These are phyloP conservation scores for Phanerochaete sordida DNA, from an alignment of 768 basidiomycete genomes.

Conservation along the genomic window DNA sequence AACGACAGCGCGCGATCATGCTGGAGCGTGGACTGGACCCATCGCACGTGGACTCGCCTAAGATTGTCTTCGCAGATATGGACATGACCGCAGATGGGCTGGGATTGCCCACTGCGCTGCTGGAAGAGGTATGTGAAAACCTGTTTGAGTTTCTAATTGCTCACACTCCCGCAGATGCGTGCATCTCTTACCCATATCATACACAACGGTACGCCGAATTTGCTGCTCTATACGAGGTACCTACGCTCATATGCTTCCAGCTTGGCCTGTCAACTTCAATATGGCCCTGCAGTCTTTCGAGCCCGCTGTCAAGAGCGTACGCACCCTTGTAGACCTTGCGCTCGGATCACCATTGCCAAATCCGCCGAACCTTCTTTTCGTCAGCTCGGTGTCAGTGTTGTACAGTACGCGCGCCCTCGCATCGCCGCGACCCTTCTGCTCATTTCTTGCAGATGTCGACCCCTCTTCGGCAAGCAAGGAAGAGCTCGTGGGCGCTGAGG, in stretches of 20 bases:
- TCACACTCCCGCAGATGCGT: not conserved
- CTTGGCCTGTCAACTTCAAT: conserved; percentile 36
- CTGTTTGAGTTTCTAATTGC: not conserved
- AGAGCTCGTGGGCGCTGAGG: conserved; percentile 7
- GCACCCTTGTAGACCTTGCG: conserved; percentile 32
- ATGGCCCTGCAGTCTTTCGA: conserved; percentile 29
- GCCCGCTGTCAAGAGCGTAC: conserved; percentile 26
- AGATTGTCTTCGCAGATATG: conserved; percentile 6
- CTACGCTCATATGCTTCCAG: conserved; percentile 16
- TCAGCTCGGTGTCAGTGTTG: conserved; percentile 30
- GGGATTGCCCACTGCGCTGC: conserved; percentile 21
- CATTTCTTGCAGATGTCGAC: not conserved
- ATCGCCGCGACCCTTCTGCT: not conserved
- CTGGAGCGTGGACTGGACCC: conserved; percentile 11
- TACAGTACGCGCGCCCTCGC: conserved; percentile 21
- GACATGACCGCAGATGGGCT: conserved; percentile 9
- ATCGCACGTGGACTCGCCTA: not conserved
- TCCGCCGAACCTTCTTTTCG: conserved; percentile 30
- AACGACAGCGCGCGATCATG: conserved; percentile 1
- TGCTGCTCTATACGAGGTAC: too few species aligned
- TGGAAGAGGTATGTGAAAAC: conserved; percentile 23
- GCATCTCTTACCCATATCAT: conserved; percentile 13
- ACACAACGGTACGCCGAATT: conserved; percentile 30
- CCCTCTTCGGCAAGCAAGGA: conserved; percentile 8
- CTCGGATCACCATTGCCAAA: conserved; percentile 20